Evolutionary conservation across 1,139 yeast species (phyloP), one percentile per base, ranked within the genome.

Genomic region (Kodamaea anthophila): DNA sequence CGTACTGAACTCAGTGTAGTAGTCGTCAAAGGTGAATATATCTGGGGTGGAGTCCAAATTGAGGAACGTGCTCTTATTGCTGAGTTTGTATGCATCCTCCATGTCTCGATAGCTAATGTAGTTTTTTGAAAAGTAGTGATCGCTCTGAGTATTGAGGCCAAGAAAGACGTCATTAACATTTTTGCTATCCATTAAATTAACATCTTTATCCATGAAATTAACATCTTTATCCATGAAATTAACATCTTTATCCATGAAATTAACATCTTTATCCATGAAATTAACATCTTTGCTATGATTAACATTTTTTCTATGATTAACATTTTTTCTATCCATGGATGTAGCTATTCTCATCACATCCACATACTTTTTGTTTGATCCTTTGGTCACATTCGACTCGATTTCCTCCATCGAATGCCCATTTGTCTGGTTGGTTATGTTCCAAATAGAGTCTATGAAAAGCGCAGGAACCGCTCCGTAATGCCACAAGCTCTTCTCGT

Each of bases 401-500:
- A 65, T 44, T 5, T 43, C 39, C 15, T 53, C 49, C 70, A 65
- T 65, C 9, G 46, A 42, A 0, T 44, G 37, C 0, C 51, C 45
- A 12, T 31, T 31, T 5, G 34, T 15, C 32, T 52, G 61, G 36
- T 55, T 59, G 26, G 58, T 51, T 10, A 60, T 36, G 4, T 63
- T 63, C 72, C 71, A 65, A 5, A 62, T 37, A 2, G 66, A 54
- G 37, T 60, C 60, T 3, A 64, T 47, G 11, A 57, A 47, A 13
- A 57, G 28, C 3, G 70, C 39, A 5, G 46, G 37, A 3, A 61
- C 37, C 9, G 61, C 49, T 0, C 58, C 47, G 5, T 42, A 42
- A 30, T 71, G 67, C 83, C 83, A 76, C 18, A 49, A 33, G 31
- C 57, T 59, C 5, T 37, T 21, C 0, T 29, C 3, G 13, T 50